phyloP scores from a whole-genome alignment of 352 stramenopile species.

The Globisporangium iwayamae region DNA sequence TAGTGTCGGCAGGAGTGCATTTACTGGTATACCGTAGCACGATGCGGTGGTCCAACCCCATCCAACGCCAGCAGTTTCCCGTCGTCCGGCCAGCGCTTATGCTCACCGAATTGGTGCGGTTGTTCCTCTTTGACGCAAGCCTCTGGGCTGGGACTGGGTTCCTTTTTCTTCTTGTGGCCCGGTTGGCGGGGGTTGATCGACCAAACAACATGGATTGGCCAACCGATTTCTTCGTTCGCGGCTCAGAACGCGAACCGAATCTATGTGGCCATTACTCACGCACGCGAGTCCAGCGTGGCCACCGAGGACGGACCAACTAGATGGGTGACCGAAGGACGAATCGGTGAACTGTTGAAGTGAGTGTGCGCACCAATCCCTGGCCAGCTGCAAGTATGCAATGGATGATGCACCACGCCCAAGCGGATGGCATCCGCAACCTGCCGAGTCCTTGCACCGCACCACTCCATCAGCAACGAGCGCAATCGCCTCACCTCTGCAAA shows the following conservation, averaged over 20 bases:
- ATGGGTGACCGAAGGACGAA: not conserved
- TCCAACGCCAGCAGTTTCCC: too few relatives aligned
- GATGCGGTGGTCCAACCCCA: too few relatives aligned
- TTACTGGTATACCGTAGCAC: too few relatives aligned
- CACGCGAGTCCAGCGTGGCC: not conserved
- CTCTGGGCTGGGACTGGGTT: not conserved
- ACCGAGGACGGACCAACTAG: not conserved
- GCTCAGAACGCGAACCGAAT: not conserved
- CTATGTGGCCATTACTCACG: constrained; percentile 3
- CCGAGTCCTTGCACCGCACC: not conserved
- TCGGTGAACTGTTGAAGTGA: not conserved
- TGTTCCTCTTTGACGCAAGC: too few relatives aligned
- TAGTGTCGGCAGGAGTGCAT: too few relatives aligned
- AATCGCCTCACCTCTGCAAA: not conserved
- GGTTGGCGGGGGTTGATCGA: not conserved
- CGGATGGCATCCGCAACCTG: not conserved
- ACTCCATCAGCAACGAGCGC: not conserved
- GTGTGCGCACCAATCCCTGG: not conserved
- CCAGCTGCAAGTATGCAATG: not conserved
- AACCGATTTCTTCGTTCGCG: not conserved
- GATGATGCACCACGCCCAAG: not conserved
- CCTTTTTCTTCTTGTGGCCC: not conserved
- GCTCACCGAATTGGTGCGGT: too few relatives aligned
- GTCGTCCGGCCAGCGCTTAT: too few relatives aligned
- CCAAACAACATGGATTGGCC: too few relatives aligned